Base-by-base conservation (phyloP, 768 basidiomycete genomes). In the Sarcodon sp. region DNA sequence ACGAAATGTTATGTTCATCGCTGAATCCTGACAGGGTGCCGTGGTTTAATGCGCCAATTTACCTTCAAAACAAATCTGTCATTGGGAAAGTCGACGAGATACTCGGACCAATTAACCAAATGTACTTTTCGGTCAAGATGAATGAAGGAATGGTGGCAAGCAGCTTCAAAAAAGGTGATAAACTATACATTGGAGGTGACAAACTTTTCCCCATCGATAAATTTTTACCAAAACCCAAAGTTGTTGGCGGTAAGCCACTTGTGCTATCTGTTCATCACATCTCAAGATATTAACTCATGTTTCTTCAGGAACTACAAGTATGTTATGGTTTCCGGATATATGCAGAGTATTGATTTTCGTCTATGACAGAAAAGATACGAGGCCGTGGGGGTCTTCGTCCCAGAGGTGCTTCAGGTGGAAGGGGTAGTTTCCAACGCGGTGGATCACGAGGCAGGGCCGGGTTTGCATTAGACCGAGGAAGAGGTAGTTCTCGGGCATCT, bases 61-160 rank as follows among this genome's bases (percentile, higher is more conserved):
- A 94, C 65, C 77, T 98, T 46, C 83, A 89, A 71, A 96, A 97
- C 66, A 98, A 96, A 68, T 87, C 90, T 8, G 73, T 79, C 54
- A 90, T 98, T 52, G 94, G 96, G 52, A 97, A 96, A 68, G 86
- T 99, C 37, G 96, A 99, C 66, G 96, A 99, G 66, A 98, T 99
- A 55, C 77, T 99, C n/a, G 96, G 96, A 2, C 94, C 96, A 12
- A 93, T 99, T 64, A 99, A 96, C 62, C 91, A 98, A 62, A 92
- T 98, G 50, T 98, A 80, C 66, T 98, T 99, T 61, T 93, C 92
- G 3, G 76, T 99, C 54, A 99, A 98, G 71, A 96, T 97, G 86
- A 79, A 83, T 15, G 83, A 87, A 50, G 96, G 96, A 33, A 91
- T 98, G 83, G 79, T 93, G 44, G 93, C 96, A 7, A 83, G 69